phyloP scores from a whole-genome alignment of 768 basidiomycete genomes.

The Tulasnella sp. region DNA sequence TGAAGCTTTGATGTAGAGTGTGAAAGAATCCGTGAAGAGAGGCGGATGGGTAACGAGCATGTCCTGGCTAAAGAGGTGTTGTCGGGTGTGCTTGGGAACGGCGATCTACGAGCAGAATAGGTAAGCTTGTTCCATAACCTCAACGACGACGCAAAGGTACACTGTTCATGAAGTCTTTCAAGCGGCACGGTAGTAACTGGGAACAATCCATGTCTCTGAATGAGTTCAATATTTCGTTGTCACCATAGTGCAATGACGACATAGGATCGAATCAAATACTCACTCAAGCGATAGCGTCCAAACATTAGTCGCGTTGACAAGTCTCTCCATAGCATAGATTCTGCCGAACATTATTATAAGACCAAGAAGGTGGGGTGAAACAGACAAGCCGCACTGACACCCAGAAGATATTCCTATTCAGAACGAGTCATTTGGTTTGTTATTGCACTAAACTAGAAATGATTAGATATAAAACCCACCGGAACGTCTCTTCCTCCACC shows the following conservation, averaged over 20 bases:
- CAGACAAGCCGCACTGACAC: background rate
- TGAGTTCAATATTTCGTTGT: too few relatives aligned
- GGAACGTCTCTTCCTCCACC: background rate
- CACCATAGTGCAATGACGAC: too few relatives aligned
- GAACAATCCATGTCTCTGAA: background rate
- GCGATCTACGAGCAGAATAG: too few relatives aligned
- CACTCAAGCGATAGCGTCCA: too few relatives aligned
- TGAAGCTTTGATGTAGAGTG: constrained; percentile 13
- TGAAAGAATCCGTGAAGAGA: constrained; percentile 12
- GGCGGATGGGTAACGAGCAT: constrained; percentile 14
- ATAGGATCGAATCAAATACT: too few relatives aligned
- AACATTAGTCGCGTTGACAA: too few relatives aligned
- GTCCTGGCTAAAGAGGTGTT: background rate
- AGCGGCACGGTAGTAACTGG: background rate
- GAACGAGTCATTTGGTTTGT: background rate
- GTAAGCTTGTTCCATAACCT: too few relatives aligned
- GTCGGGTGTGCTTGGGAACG: constrained; percentile 5
- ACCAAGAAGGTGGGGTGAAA: too few relatives aligned
- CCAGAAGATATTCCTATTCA: constrained; percentile 9
- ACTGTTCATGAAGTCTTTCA: constrained; percentile 5
- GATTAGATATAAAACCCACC: background rate
- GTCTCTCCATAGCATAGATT: too few relatives aligned
- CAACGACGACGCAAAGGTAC: too few relatives aligned
- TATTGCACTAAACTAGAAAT: background rate
- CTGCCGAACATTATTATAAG: too few relatives aligned